A percentile compares a stretch with the other conserved stretches of the same genome.
Evolutionary conservation across 306 rosid species (phyloP).

Genomic region (Castanospermum australe): DNA sequence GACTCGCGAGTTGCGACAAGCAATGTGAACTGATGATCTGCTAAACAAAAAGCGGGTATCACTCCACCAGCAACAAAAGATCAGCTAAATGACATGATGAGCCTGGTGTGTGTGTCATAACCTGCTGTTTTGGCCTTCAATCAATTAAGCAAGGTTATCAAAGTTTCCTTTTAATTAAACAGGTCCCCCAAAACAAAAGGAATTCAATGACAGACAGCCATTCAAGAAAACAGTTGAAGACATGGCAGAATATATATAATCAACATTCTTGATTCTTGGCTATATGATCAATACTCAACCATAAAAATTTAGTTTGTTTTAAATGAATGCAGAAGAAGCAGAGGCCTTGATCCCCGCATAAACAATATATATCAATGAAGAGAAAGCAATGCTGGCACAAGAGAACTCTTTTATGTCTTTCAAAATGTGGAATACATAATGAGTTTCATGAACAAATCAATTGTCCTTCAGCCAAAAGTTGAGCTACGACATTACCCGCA

Average conservation of each 20-base stretch:
- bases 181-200: neutral
- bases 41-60: neutral
- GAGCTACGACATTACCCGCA: too few species aligned
- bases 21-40: slow-evolving; percentile 65
- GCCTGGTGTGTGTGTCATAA: neutral
- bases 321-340: too few species aligned
- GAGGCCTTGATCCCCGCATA: too few species aligned
- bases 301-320: too few species aligned
- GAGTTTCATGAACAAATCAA: neutral
- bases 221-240: neutral
- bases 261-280: neutral
- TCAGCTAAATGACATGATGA: too few species aligned
- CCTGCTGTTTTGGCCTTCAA: too few species aligned
- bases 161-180: neutral
- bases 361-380: too few species aligned
- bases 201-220: neutral
- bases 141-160: neutral
- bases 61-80: too few species aligned
- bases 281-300: too few species aligned
- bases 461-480: neutral
- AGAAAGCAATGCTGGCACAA: neutral
- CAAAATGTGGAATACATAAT: neutral
- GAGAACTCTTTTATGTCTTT: neutral
- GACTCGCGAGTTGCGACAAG: slow-evolving; percentile 63
- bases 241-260: neutral